These are phyloP conservation scores for Geosmithia morbida DNA, from an alignment of 2,329 filamentous ascomycete genomes.

Conservation along the genomic window DNA sequence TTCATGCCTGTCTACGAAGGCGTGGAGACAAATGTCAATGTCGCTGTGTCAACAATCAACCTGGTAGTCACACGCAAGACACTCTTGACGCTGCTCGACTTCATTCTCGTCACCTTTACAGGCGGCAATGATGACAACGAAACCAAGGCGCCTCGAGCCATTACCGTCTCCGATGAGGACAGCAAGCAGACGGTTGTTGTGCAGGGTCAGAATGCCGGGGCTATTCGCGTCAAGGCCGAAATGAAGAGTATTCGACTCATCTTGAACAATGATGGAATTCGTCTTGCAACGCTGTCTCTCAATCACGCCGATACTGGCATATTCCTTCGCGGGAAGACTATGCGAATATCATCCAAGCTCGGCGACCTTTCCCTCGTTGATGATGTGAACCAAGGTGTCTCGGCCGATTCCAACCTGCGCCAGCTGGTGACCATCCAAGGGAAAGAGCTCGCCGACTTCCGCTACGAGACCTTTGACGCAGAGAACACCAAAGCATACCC, in stretches of 20 bases:
- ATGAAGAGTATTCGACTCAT: conserved; percentile 89
- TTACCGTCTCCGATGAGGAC: conserved; percentile 22
- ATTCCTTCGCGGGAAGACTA: conserved; percentile 71
- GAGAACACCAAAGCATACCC: conserved; percentile 60
- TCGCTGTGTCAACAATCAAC: conserved; percentile 89
- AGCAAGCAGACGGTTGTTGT: conserved; percentile 18
- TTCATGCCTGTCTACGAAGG: conserved; percentile 87
- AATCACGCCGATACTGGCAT: conserved; percentile 86
- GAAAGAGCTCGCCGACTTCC: conserved; percentile 89
- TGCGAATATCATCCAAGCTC: conserved; percentile 75
- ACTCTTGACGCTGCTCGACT: conserved; percentile 81
- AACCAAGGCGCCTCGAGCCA: conserved; percentile 7
- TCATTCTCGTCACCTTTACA: conserved; percentile 85
- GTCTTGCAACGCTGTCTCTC: conserved; percentile 81
- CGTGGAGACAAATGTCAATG: conserved; percentile 83
- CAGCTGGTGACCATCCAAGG: conserved; percentile 91
- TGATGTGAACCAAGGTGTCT: conserved; percentile 83
- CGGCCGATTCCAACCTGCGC: conserved; percentile 65
- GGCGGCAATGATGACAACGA: conserved; percentile 31
- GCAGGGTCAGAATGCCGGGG: conserved; percentile 36
- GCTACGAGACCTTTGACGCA: conserved; percentile 88
- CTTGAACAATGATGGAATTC: conserved; percentile 93
- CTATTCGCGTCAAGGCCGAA: conserved; percentile 86
- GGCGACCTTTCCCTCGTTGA: conserved; percentile 83
- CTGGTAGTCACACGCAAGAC: conserved; percentile 88